Evolutionary conservation across 1,284 basidiomycete genomes (phyloP).

Genomic region (Meripilus lineatus): DNA sequence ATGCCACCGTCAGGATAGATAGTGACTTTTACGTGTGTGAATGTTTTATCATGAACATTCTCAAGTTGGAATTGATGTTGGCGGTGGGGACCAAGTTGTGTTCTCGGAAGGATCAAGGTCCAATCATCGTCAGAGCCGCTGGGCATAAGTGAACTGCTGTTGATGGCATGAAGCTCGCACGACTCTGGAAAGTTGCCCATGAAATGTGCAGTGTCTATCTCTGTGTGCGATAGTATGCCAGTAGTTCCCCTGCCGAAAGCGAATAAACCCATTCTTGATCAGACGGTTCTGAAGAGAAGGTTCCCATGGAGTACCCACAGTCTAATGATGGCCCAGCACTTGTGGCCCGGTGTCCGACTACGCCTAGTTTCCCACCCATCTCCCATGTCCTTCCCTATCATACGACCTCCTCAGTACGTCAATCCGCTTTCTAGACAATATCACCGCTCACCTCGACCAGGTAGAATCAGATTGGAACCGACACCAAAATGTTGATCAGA

Average conservation of each 20-base stretch:
- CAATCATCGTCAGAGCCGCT: slow-evolving; percentile 49
- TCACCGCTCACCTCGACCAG: slow-evolving; percentile 62
- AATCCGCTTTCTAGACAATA: slow-evolving; percentile 26
- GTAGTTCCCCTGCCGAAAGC: slow-evolving; percentile 19
- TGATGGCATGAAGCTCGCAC: slow-evolving; percentile 75
- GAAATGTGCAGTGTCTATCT: slow-evolving; percentile 95
- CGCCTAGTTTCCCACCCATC: slow-evolving; percentile 99
- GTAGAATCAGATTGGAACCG: slow-evolving; percentile 87
- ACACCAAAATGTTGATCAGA: slow-evolving; percentile 95
- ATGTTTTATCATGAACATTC: slow-evolving; percentile 50
- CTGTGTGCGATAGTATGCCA: slow-evolving; percentile 72
- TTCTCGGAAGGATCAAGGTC: slow-evolving; percentile 71
- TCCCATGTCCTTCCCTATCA: slow-evolving; percentile 78
- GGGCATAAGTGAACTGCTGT: slow-evolving; percentile 39
- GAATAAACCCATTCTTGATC: not conserved
- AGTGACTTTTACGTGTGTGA: slow-evolving; percentile 84
- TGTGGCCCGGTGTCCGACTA: slow-evolving; percentile 74
- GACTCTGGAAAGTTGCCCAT: slow-evolving; percentile 96
- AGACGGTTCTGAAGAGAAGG: not conserved
- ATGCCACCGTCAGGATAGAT: slow-evolving; percentile 96
- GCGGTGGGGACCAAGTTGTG: slow-evolving; percentile 84
- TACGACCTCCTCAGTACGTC: slow-evolving; percentile 8
- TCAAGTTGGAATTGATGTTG: slow-evolving; percentile 87
- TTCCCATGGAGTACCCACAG: slow-evolving; percentile 50
- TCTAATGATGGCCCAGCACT: slow-evolving; percentile 89